Base-by-base conservation (phyloP, 2,329 filamentous ascomycete species). In the Gyromitra esculenta region DNA sequence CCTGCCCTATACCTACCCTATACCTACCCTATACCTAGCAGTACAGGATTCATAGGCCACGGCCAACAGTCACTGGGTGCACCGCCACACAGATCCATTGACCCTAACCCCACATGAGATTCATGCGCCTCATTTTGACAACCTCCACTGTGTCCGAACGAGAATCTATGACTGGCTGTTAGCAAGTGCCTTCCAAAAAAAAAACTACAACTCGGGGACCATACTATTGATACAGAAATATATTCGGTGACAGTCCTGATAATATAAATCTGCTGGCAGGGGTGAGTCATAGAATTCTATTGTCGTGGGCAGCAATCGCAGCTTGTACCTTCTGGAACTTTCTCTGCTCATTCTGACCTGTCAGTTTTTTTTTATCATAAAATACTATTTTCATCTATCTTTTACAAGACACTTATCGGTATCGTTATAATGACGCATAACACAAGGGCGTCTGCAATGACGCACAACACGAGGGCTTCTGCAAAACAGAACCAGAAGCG, bases 41-140 rank as follows among this genome's bases (percentile, higher is more conserved):
- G 25, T 31, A 31, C 25, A 31, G 25, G 4, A 31, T 31, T 31
- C 4, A 2, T 4, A 31, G 25, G 25, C 2, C 25, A 31, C 25
- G 4, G 2, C 25, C 18, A 31, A 54, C 21, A 39, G 63, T 54
- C 25, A 52, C 45, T 45, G 13, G 25, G 45, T 80, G 85, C 60
- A 64, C 41, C 11, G 41, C 60, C 60, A 64, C 41, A 31, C 6
- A 39, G 37, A 50, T 7, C 15, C 18, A 7, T 15, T 2, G n/a
- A n/a, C n/a, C n/a, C 13, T 48, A n/a, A 6, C 15, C n/a, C 15
- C 45, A 15, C 45, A 50, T 6, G 2, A 5, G 15, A 50, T 21
- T 18, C 6, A 41, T 6, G 18, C 11, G 31, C 18, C 15, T 35
- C 3, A 13, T 7, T 21, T 13, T 8, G 39, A 31, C 45, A 25